phyloP scores from a whole-genome alignment of 2,329 filamentous ascomycete species.

The Tolypocladium album region DNA sequence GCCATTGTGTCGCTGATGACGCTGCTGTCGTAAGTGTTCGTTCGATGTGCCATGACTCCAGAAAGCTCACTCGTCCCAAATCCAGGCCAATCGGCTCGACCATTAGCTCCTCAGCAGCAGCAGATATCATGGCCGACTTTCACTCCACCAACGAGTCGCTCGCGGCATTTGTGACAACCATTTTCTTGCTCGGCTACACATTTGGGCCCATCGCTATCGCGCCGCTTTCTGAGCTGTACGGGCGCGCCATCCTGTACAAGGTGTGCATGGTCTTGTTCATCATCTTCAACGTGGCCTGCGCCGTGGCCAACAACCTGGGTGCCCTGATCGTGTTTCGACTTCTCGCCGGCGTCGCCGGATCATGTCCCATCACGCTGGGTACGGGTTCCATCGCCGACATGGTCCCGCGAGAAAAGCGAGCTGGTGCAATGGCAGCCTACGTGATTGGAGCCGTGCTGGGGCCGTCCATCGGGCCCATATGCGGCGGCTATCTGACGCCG shows the following conservation, averaged over 20 bases:
- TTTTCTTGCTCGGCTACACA: slow-evolving; percentile 38
- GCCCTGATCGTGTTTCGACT: slow-evolving; percentile 53
- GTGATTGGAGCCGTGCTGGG: slow-evolving; percentile 51
- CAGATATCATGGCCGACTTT: slow-evolving; percentile 19
- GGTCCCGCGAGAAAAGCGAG: slow-evolving; percentile 46
- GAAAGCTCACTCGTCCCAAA: background rate
- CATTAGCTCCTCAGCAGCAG: background rate
- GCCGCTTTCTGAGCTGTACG: slow-evolving; percentile 52
- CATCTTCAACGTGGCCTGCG: slow-evolving; percentile 31
- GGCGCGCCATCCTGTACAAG: slow-evolving; percentile 29
- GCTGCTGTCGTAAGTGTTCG: background rate
- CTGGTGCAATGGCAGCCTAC: slow-evolving; percentile 54
- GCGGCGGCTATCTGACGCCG: slow-evolving; percentile 29
- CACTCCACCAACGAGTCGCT: slow-evolving; percentile 23
- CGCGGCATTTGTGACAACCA: slow-evolving; percentile 30
- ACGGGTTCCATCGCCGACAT: slow-evolving; percentile 57
- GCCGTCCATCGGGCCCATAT: slow-evolving; percentile 40
- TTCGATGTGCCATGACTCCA: background rate
- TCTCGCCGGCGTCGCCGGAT: slow-evolving; percentile 48
- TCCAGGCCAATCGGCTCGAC: background rate
- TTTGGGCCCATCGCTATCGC: slow-evolving; percentile 54
- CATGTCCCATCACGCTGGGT: slow-evolving; percentile 54
- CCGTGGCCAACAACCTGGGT: slow-evolving; percentile 50
- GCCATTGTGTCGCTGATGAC: background rate
- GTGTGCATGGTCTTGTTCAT: slow-evolving; percentile 40